Evolutionary conservation across 257 asterid genomes (phyloP).

Genomic region (Linaria vulgaris): DNA sequence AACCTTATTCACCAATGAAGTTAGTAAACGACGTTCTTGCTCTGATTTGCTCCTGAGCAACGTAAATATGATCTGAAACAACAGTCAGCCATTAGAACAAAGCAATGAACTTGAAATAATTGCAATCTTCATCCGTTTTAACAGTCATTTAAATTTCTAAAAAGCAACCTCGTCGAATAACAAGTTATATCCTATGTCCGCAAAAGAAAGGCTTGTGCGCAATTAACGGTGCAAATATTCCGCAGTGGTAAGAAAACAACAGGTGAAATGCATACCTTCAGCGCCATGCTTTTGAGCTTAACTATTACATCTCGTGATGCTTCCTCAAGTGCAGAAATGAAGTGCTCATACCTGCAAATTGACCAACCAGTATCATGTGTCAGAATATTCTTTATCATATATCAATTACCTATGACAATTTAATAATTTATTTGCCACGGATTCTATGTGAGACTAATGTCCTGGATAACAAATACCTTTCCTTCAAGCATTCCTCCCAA

Average conservation of each 20-base stretch:
- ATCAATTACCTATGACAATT: too few species aligned
- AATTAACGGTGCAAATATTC: constrained; percentile 11
- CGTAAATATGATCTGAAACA: constrained; percentile 60
- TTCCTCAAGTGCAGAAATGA: constrained; percentile 77
- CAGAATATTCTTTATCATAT: too few species aligned
- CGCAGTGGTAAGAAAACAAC: constrained; percentile 4
- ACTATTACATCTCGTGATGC: constrained; percentile 83
- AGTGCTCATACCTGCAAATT: constrained; percentile 67
- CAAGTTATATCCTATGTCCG: constrained; percentile 6
- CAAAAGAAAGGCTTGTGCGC: not conserved
- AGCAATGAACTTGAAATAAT: constrained; percentile 2
- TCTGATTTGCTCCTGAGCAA: constrained; percentile 91
- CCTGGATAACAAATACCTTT: constrained; percentile 56
- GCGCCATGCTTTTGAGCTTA: constrained; percentile 78
- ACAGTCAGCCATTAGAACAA: constrained; percentile 24
- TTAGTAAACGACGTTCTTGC: constrained; percentile 84
- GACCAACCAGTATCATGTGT: constrained; percentile 8
- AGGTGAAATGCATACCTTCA: constrained; percentile 59
- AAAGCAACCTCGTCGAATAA: not conserved
- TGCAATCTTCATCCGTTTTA: too few species aligned
- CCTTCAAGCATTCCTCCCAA: constrained; percentile 94
- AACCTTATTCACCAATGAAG: constrained; percentile 91
- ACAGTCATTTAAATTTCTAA: too few species aligned
- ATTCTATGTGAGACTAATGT: constrained; percentile 6
- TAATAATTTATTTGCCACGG: too few species aligned